Conservation (phyloP, 805 yeast genomes). For the Candida chilensis region DNA sequence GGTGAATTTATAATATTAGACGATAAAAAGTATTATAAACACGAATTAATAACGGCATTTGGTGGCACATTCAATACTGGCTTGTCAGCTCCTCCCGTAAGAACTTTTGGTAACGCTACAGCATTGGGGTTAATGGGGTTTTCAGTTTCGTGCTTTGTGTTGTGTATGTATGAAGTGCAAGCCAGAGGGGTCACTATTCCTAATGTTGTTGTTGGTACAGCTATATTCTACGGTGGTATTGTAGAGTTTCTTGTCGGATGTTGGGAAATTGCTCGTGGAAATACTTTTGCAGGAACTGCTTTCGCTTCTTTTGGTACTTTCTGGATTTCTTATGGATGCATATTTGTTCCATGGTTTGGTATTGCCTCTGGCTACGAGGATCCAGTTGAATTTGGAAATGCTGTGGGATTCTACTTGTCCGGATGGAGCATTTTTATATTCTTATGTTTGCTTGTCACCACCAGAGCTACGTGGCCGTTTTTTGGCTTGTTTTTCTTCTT, state of each 20-base stretch:
- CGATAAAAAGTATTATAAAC: constrained; percentile 14
- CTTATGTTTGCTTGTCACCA: constrained; percentile 13
- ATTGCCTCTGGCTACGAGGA: constrained; percentile 26
- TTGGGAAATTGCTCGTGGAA: constrained; percentile 69
- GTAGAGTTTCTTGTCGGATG: constrained; percentile 66
- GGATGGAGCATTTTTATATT: constrained; percentile 24
- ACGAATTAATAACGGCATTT: constrained; percentile 22
- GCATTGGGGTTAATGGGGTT: constrained; percentile 21
- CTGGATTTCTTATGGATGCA: constrained; percentile 70
- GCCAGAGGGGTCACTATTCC: constrained; percentile 61
- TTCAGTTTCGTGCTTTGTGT: no score
- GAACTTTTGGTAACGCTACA: constrained; percentile 21
- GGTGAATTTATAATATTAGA: constrained; percentile 17
- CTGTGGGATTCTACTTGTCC: constrained; percentile 17
- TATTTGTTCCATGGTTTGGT: constrained; percentile 49
- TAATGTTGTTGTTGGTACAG: constrained; percentile 55
- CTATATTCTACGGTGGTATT: constrained; percentile 66
- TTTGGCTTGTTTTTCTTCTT: constrained; percentile 16
- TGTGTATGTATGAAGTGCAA: constrained; percentile 52
- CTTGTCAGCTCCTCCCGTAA: constrained; percentile 13
- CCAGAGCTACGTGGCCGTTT: constrained; percentile 18
- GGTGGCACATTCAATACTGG: constrained; percentile 21
- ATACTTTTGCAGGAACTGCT: constrained; percentile 62
- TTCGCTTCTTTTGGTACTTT: constrained; percentile 46
- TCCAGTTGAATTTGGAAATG: constrained; percentile 22